Evolutionary conservation across 345 rosid genomes (phyloP), one percentile per base, ranked within the genome.

Genomic region (Odontarrhena argentea): DNA sequence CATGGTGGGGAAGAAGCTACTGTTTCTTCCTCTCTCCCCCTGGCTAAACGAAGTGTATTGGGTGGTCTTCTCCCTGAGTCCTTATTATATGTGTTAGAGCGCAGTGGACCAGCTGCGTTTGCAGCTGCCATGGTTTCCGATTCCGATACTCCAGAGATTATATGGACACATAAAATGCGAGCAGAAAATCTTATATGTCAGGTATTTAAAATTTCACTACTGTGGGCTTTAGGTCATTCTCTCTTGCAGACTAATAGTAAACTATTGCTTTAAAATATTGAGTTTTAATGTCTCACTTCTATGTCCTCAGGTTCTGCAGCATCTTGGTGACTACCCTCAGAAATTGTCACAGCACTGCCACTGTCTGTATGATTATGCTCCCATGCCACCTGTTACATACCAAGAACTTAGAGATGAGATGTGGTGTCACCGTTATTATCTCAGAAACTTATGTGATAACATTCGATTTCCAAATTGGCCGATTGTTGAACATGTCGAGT

Each of bases 1-100:
- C 99, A 94, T 83, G 99, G 99, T 55, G 99, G 99, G 53, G 97
- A 94, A 82, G 96, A 94, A 78, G 99, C 99, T 74, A 96, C 99
- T 73, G 96, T 94, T 73, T 88, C 99, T 52, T 82, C 96, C 8
- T 91, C 99, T 52, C 71, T 94, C 69, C 97, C 97, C 61, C 87
- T 94, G 55, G 99, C 99, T 52, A 94, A 94, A 79, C 85, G 96
- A 61, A 94, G 99, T 48, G 99, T 88, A 61, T 81, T 94, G 82
- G 99, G 99, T 80, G 99, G 99, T 67, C 97, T 91, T 82, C 93
- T 91, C 46, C 99, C 99, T 6, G 99, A 86, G 69, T 94, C 99
- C 55, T 86, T 94, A 81, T 70, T 94, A 63, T 94, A 94, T 81
- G 97, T 94, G 53, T 76, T 94, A 75, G 97, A 94, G 80, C 99